Base-by-base conservation (phyloP, 2,329 filamentous ascomycete species). In the Diaporthe sp. region DNA sequence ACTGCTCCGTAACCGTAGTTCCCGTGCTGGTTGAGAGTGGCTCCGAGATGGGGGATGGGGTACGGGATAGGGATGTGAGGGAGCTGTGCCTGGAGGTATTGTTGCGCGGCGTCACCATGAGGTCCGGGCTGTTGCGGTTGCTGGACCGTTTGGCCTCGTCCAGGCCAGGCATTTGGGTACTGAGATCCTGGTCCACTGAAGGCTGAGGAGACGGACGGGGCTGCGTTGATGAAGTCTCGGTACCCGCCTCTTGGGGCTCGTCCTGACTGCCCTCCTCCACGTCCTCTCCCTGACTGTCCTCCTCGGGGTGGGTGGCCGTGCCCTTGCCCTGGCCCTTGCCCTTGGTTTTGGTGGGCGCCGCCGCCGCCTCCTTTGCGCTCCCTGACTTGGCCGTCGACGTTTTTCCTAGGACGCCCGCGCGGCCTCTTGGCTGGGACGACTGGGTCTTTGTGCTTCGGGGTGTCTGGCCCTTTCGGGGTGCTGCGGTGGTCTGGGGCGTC, bases 401-500 rank as follows among this genome's bases (percentile, higher is more conserved):
- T 8, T 49, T 73, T 71, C 25, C 73, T 75, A 12, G 71, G 62
- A 5, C 76, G 73, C 39, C 73, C 62, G 57, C 76, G 73, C 49
- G 39, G 39, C 49, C 49, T 31, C 37, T 49, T 68, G 25, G 42
- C 67, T 71, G 46, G 31, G 72, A 70, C 65, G 72, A 70, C 65
- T n/a, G 42, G 46, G 7, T 55, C 31, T 61, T 53, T 15, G 61
- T 31, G 61, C 37, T 39, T 60, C 44, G 70, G 31, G 74, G 31
- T 44, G 70, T 60, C 61, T 46, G 51, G n/a, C 13, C 2, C 62
- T 76, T 71, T 61, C 46, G 55, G 9, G 74, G 61, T 17, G 61
- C 51, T 39, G 10, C 34, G 55, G 57, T 5, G 19, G 42, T 65
- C 44, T 58, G 60, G 15, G 58, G 67, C 12, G 71, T 57, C 22